Percentiles rank a stretch among this genome's conserved stretches.
Evolutionary conservation across 2,329 filamentous ascomycete species (phyloP).

Genomic region (Colletotrichum sp.): DNA sequence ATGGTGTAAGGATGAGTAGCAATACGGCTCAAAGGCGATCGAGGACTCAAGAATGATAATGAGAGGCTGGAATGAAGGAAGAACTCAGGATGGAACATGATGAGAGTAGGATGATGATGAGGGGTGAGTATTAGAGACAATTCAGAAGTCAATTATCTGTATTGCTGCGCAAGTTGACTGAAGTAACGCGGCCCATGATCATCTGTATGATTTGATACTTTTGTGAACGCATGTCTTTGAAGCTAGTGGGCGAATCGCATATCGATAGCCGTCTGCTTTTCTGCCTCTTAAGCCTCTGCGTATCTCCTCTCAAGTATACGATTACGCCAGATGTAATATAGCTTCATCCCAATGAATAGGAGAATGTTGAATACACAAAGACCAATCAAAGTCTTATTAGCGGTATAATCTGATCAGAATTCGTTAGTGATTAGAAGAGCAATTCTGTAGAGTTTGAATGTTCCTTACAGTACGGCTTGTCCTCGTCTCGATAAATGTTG

Average conservation of each 20-base stretch:
- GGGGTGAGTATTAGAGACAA: background rate
- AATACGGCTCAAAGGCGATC: background rate
- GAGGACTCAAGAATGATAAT: background rate
- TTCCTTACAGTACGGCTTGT: constrained; percentile 41
- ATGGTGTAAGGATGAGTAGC: background rate
- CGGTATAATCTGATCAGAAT: background rate
- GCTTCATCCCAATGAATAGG: constrained; percentile 42
- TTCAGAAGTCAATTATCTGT: too few relatives aligned
- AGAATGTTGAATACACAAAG: constrained; percentile 20
- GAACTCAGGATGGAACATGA: background rate
- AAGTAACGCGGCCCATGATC: background rate
- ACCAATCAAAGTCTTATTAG: background rate
- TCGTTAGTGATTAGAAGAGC: background rate
- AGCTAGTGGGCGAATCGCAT: background rate
- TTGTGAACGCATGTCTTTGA: too few relatives aligned
- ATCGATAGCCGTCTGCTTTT: background rate
- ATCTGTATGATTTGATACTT: background rate
- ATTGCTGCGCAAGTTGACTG: too few relatives aligned
- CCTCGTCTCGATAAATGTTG: constrained; percentile 57
- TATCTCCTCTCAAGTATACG: background rate
- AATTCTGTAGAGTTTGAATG: fast-evolving
- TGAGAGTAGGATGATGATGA: background rate
- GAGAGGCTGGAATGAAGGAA: background rate
- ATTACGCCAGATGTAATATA: constrained; percentile 37
- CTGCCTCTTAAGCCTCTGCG: background rate